A percentile compares a stretch with the other conserved stretches of the same genome.
Evolutionary conservation across 2,329 filamentous ascomycete species (phyloP).

Genomic region (Bimuria novae-zelandiae): DNA sequence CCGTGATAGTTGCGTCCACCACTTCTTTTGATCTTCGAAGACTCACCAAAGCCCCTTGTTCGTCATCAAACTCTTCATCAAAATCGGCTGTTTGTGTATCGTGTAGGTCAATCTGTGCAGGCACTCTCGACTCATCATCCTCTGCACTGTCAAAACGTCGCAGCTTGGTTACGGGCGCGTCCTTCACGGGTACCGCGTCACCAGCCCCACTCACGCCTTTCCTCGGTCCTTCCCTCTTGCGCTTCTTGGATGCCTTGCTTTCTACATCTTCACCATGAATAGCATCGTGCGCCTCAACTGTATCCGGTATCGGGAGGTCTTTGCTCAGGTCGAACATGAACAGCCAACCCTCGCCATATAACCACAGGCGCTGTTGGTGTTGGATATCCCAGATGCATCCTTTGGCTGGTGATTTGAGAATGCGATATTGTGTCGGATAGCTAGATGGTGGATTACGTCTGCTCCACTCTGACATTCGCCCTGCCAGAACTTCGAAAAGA

Average conservation of each 20-base stretch:
- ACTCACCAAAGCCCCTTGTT: conserved; percentile 25
- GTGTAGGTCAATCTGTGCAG: conserved; percentile 37
- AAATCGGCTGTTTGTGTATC: conserved; percentile 23
- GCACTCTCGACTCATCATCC: conserved; percentile 27
- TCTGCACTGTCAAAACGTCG: conserved; percentile 52
- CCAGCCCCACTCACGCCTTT: conserved; percentile 60
- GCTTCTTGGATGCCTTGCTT: conserved; percentile 31
- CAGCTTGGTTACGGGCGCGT: conserved; percentile 54
- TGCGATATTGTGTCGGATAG: conserved; percentile 74
- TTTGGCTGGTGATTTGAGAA: conserved; percentile 78
- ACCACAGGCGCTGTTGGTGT: conserved; percentile 67
- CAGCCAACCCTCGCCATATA: conserved; percentile 84
- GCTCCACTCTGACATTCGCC: conserved; percentile 82
- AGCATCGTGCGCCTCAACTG: conserved; percentile 4
- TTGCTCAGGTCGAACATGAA: conserved; percentile 87
- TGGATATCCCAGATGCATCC: conserved; percentile 81
- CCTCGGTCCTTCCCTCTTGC: conserved; percentile 30
- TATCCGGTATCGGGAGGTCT: conserved; percentile 58
- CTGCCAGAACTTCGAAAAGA: conserved; percentile 78
- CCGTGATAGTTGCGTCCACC: conserved; percentile 18
- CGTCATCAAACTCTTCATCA: conserved; percentile 45
- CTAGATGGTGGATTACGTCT: conserved; percentile 76
- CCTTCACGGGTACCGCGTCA: conserved; percentile 54
- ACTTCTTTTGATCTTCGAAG: conserved; percentile 32
- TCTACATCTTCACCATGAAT: conserved; percentile 21